These are phyloP conservation scores for Xerocomellus intermedius DNA, from an alignment of 768 basidiomycete species.

Conservation along the genomic window DNA sequence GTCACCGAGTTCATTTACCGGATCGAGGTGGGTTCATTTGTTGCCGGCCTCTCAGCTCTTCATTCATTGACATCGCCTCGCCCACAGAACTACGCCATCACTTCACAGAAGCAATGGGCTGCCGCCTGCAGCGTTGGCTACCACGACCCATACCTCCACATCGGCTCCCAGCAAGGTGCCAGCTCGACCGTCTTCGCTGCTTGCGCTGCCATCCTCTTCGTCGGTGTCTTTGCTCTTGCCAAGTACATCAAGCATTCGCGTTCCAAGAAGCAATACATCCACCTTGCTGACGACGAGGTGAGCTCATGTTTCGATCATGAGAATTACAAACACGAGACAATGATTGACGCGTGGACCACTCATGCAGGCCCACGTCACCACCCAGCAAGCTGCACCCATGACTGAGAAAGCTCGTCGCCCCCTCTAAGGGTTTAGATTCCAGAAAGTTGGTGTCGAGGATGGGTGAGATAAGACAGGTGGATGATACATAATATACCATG, in stretches of 20 bases:
- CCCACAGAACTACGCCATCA: constrained; percentile 44
- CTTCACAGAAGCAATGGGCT: constrained; percentile 45
- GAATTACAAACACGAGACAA: constrained; percentile 13
- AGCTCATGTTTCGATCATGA: constrained; percentile 9
- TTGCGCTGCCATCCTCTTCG: constrained; percentile 37
- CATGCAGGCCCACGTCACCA: constrained; percentile 17
- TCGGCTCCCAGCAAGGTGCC: constrained; percentile 31
- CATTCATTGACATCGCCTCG: neutral
- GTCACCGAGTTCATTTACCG: constrained; percentile 85
- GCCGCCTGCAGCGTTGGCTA: constrained; percentile 36
- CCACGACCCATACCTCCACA: constrained; percentile 33
- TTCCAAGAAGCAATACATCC: constrained; percentile 34
- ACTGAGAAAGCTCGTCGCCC: constrained; percentile 28
- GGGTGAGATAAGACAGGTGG: neutral
- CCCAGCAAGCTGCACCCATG: constrained; percentile 25
- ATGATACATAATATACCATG: constrained; percentile 3
- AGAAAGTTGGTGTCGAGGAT: neutral
- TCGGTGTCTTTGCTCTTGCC: constrained; percentile 33
- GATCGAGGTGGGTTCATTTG: constrained; percentile 52
- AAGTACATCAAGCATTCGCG: constrained; percentile 38
- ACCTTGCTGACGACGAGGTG: constrained; percentile 39
- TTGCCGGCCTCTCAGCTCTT: neutral
- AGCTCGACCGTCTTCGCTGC: constrained; percentile 34
- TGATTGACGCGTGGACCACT: neutral
- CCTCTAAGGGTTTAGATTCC: constrained; percentile 13